Conservation (phyloP, 192 early-diverging fungal species). For the Mortierella antarctica region DNA sequence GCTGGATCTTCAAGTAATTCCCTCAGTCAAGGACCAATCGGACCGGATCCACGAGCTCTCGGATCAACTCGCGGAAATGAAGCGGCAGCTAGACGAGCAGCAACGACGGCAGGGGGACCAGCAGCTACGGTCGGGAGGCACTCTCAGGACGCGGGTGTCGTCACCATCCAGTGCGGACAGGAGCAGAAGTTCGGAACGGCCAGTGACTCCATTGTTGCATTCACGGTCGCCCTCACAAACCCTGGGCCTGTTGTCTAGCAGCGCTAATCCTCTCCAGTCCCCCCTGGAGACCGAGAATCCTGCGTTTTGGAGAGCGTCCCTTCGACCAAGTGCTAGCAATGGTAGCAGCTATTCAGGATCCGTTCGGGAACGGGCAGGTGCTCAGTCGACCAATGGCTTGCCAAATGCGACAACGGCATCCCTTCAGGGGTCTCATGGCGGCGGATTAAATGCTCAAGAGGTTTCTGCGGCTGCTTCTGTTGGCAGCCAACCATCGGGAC, state of each 20-base stretch:
- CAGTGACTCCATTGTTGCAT: background rate
- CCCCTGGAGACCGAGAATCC: constrained; percentile 23
- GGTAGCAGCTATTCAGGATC: constrained; percentile 8
- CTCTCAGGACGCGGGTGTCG: background rate
- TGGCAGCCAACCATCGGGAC: background rate
- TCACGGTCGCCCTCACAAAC: constrained; percentile 19
- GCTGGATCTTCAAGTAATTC: constrained; percentile 39
- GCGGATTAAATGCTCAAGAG: too few relatives aligned
- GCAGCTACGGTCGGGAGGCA: background rate
- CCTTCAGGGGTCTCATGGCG: too few relatives aligned
- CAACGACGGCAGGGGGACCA: constrained; percentile 16
- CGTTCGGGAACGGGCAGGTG: constrained; percentile 5
- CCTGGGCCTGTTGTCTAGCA: background rate
- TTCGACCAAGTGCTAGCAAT: constrained; percentile 24
- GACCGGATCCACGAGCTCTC: constrained; percentile 31
- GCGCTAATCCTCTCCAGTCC: background rate
- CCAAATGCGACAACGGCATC: too few relatives aligned
- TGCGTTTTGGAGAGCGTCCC: constrained; percentile 25
- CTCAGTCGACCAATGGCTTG: background rate
- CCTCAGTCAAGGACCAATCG: constrained; percentile 39
- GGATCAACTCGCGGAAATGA: constrained; percentile 43
- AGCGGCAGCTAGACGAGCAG: constrained; percentile 37
- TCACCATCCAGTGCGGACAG: constrained; percentile 2
- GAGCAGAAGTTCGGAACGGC: constrained; percentile 17
- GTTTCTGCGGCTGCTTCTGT: too few relatives aligned